A percentile compares a stretch with the other conserved stretches of the same genome.
Conservation (phyloP, 768 basidiomycete genomes). For the Suillus alpinus region DNA sequence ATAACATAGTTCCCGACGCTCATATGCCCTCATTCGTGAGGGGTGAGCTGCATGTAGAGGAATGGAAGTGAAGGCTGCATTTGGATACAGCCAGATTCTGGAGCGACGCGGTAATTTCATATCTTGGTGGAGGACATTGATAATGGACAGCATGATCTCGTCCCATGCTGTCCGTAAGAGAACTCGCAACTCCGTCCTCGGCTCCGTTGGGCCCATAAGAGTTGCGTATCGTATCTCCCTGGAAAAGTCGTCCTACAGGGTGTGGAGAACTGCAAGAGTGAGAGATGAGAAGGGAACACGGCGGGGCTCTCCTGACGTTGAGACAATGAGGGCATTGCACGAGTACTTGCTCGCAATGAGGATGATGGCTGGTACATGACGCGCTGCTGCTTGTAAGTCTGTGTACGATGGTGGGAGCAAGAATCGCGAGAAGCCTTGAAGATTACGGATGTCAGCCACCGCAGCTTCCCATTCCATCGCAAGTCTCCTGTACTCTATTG, state of each 20-base stretch:
- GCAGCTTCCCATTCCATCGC: background rate
- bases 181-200: no score
- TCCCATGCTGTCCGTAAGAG: no score
- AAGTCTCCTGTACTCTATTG: conserved; percentile 9
- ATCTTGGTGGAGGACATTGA: background rate
- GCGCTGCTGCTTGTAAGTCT: conserved; percentile 13
- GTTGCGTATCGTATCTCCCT: no score
- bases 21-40: no score
- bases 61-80: conserved; percentile 5
- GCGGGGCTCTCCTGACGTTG: no score
- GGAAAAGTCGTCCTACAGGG: no score
- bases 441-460: no score
- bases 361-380: conserved; percentile 15
- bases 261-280: no score
- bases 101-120: background rate
- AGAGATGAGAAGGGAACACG: no score
- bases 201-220: no score
- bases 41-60: conserved; percentile 16
- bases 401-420: conserved; percentile 12
- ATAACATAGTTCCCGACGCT: no score
- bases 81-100: conserved; percentile 13
- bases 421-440: conserved; percentile 2
- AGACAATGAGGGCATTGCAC: conserved; percentile 4
- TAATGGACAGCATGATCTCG: conserved; percentile 2
- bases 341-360: no score